Conservation (phyloP, 1,284 basidiomycete species). For the Leucoagaricus sp. region DNA sequence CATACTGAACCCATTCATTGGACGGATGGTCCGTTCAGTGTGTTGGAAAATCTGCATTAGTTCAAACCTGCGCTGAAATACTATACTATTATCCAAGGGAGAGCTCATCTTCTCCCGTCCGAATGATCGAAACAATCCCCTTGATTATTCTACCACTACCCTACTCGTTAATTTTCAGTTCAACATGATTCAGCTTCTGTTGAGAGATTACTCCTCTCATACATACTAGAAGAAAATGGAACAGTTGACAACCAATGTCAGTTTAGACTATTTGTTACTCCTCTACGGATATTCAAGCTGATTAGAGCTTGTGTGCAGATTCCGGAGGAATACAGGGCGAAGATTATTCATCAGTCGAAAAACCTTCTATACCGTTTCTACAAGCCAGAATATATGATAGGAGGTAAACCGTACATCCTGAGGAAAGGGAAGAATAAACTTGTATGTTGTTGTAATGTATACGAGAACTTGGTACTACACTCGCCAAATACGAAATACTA, state of each 20-base stretch:
- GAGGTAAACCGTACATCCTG: neutral
- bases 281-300: no score
- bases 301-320: no score
- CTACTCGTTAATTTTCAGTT: constrained; percentile 9
- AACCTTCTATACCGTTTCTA: neutral
- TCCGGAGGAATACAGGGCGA: no score
- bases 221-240: no score
- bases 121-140: neutral
- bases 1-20: neutral
- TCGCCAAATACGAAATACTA: no score
- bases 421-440: no score
- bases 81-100: constrained; percentile 6
- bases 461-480: no score
- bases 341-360: no score
- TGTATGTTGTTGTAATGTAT: neutral
- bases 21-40: neutral
- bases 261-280: no score
- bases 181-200: constrained; percentile 11
- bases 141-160: constrained; percentile 14
- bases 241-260: no score
- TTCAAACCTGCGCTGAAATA: constrained; percentile 21
- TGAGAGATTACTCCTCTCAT: no score
- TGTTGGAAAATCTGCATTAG: constrained; percentile 22
- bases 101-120: constrained; percentile 20
- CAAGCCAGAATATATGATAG: neutral